These are phyloP conservation scores for Phytophthora sansomeana DNA, from an alignment of 352 stramenopile species.

Conservation along the genomic window DNA sequence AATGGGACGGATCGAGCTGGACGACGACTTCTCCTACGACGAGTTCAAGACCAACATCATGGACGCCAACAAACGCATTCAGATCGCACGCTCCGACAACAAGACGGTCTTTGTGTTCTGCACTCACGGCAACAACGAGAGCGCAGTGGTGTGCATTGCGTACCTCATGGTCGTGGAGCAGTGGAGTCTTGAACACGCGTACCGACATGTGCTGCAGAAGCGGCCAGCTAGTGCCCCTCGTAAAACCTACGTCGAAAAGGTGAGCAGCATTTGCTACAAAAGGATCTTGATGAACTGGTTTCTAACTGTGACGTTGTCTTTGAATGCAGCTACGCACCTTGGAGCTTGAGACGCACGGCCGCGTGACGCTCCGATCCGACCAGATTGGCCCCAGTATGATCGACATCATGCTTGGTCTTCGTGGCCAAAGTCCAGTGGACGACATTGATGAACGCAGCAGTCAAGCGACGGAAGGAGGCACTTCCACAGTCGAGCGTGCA, in stretches of 20 bases:
- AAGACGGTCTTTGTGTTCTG: slow-evolving; percentile 78
- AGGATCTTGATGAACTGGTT: background rate
- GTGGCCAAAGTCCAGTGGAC: slow-evolving; percentile 47
- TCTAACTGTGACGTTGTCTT: slow-evolving; percentile 7
- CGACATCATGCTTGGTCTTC: slow-evolving; percentile 74
- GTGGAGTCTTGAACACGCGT: slow-evolving; percentile 70
- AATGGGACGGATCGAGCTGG: slow-evolving; percentile 57
- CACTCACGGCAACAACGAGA: slow-evolving; percentile 78
- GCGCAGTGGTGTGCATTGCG: slow-evolving; percentile 70
- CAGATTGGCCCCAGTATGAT: slow-evolving; percentile 80
- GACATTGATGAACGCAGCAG: slow-evolving; percentile 55
- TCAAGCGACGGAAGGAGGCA: slow-evolving; percentile 50
- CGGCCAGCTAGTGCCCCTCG: slow-evolving; percentile 65
- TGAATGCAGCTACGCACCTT: slow-evolving; percentile 51
- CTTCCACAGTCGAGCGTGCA: slow-evolving; percentile 56
- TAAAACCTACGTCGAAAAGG: slow-evolving; percentile 75
- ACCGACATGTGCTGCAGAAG: slow-evolving; percentile 67
- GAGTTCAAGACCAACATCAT: slow-evolving; percentile 56
- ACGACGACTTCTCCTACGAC: slow-evolving; percentile 72
- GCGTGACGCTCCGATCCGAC: slow-evolving; percentile 66
- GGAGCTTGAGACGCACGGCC: slow-evolving; percentile 64
- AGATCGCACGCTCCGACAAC: slow-evolving; percentile 39
- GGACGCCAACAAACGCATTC: slow-evolving; percentile 58
- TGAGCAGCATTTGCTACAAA: slow-evolving; percentile 13
- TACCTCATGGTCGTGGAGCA: slow-evolving; percentile 67